Evolutionary conservation across 305 asterid genomes (phyloP).

Genomic region (Galium porrigens): DNA sequence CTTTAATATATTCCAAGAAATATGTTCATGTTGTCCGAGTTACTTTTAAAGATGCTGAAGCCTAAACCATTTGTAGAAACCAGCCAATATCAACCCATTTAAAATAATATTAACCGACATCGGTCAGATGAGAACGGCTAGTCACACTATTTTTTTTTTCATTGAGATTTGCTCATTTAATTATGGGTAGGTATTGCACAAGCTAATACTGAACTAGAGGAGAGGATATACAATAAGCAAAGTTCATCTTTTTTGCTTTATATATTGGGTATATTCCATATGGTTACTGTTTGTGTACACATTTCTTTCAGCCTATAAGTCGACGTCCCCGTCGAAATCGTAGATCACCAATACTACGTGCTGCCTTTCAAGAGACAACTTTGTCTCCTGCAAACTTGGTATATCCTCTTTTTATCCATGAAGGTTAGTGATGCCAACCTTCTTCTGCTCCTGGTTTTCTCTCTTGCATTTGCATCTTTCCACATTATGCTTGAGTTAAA

Average conservation of each 20-base stretch:
- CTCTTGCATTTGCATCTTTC: background rate
- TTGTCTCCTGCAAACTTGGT: constrained; percentile 83
- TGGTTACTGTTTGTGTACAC: background rate
- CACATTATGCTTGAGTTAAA: background rate
- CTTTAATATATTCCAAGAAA: background rate
- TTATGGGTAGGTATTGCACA: background rate
- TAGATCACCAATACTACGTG: constrained; percentile 50
- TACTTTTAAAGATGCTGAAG: background rate
- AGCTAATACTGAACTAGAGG: background rate
- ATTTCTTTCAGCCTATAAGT: constrained; percentile 42
- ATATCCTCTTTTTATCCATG: constrained; percentile 93
- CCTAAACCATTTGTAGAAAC: background rate
- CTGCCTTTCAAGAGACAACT: constrained; percentile 81
- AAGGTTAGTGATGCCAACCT: constrained; percentile 35
- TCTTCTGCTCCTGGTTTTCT: background rate
- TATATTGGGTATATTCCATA: background rate
- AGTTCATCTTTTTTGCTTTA: background rate
- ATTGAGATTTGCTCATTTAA: background rate
- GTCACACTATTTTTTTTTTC: background rate
- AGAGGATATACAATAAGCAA: background rate
- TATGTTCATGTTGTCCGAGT: background rate
- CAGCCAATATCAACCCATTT: constrained; percentile 2
- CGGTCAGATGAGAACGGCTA: background rate
- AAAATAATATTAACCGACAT: background rate
- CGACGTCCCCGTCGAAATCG: constrained; percentile 88